Evolutionary conservation across 108 stramenopile genomes (phyloP).

Genomic region (Stephanodiscus triporus): DNA sequence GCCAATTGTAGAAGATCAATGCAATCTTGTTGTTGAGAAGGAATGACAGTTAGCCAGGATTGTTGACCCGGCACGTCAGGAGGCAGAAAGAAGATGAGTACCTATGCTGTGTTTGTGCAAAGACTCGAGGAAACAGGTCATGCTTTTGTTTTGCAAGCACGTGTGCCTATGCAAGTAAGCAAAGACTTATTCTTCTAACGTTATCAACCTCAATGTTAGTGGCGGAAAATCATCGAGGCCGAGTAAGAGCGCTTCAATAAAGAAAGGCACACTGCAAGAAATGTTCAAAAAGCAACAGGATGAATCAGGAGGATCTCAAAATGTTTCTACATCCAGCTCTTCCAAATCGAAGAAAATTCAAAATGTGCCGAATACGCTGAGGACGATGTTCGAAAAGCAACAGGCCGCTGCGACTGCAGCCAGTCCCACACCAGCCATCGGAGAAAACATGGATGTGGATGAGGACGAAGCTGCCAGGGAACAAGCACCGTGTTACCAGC

Average conservation of each 20-base stretch:
- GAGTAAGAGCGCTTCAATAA: not conserved
- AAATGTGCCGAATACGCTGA: slow-evolving; percentile 14
- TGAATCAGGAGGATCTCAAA: slow-evolving; percentile 3
- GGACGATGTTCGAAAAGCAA: slow-evolving; percentile 44
- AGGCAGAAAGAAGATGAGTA: no score
- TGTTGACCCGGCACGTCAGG: no score
- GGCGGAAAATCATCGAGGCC: not conserved
- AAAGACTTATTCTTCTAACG: not conserved
- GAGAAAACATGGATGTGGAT: slow-evolving; percentile 8
- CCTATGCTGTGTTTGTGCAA: no score
- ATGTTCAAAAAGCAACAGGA: slow-evolving; percentile 20
- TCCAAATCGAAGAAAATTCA: slow-evolving; percentile 19
- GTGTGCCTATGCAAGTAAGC: no score
- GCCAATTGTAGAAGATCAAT: no score
- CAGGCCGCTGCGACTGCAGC: slow-evolving; percentile 11
- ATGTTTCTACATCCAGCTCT: not conserved
- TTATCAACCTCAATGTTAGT: not conserved
- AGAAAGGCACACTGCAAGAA: slow-evolving; percentile 23
- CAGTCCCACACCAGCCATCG: not conserved
- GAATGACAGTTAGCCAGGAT: no score
- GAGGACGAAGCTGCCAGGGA: not conserved
- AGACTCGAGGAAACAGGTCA: no score
- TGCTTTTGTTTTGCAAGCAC: no score
- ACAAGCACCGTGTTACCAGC: not conserved
- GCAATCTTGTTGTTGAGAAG: no score